Evolutionary conservation across 208 protist genomes (phyloP), one percentile per base, ranked within the genome.

Genomic region (Strigomonas culicis): DNA sequence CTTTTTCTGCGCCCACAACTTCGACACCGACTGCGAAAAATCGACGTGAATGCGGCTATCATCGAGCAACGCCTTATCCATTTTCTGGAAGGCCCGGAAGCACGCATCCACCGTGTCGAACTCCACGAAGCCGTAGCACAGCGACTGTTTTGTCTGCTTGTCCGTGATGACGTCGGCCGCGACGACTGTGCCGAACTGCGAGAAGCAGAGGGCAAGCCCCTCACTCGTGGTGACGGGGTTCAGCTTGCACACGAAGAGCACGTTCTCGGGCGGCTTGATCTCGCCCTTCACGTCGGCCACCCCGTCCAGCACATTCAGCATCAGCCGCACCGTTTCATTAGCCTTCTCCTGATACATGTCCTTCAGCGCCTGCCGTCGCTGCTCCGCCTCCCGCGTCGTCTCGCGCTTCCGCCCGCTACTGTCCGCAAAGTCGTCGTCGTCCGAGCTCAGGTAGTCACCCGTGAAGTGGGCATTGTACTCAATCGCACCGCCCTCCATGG

Each of bases 121-220:
- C 79, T 99, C 98, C 19, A 99, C 95, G 73, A 99, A 99, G 21
- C 93, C 98, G 76, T 99, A 99, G 59, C 97, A 88, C 8, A 99
- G 82, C 1, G 88, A 97, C 32, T 94, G 77, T 28, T 72, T 75
- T 7, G 86, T 95, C 22, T 67, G 62, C 10, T 43, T 46, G 64
- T 98, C 86, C 15, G 73, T 25, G 10, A 97, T 57, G 13, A 98
- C 79, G 0, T 97, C 89, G 7, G 76, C 87, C 0, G 82, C 94
- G 4, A 82, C 24, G 4, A 99, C 90, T 4, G 81, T 77, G 13
- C 98, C 98, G 68, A 98, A 99, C 66, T 97, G 85, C 1, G 79
- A 70, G 69, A 99, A 99, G 52, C 98, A 98, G 44, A 97, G 65
- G 41, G 93, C 85, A 2, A 99, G 80, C 32, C 99, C 98, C 27